Percentiles rank a stretch among this genome's conserved stretches.
Conservation (phyloP, 345 rosid species). For the Linum tenue region DNA sequence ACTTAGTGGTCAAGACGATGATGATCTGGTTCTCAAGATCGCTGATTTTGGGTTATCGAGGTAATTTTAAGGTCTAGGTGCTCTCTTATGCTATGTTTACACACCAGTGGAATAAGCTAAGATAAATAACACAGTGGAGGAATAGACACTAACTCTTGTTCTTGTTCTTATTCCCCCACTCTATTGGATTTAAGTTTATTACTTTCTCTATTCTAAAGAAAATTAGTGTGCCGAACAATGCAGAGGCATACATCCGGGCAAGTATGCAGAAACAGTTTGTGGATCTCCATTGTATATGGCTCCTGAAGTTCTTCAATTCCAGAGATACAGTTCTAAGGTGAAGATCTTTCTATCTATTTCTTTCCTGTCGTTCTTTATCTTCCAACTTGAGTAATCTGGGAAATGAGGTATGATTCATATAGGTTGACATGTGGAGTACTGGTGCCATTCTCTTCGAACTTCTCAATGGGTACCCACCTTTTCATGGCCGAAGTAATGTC, state of each 20-base stretch:
- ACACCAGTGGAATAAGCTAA: background rate
- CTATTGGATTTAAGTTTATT: background rate
- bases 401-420: background rate
- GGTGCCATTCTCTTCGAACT: constrained; percentile 70
- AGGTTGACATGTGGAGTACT: constrained; percentile 75
- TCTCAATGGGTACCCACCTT: constrained; percentile 60
- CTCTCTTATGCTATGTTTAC: background rate
- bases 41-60: constrained; percentile 74
- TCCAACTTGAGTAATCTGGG: constrained; percentile 4
- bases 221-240: constrained; percentile 5
- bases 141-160: background rate
- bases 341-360: background rate
- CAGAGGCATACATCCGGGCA: constrained; percentile 36
- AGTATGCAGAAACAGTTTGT: constrained; percentile 44
- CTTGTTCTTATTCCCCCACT: background rate
- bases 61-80: constrained; percentile 20
- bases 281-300: constrained; percentile 76
- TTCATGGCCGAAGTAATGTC: constrained; percentile 43
- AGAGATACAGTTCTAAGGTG: constrained; percentile 57
- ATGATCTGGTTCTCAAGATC: constrained; percentile 47
- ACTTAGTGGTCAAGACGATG: constrained; percentile 29
- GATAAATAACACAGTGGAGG: background rate
- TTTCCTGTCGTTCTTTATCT: constrained; percentile 2
- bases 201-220: background rate
- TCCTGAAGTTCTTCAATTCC: constrained; percentile 68